phyloP scores from a whole-genome alignment of 1,139 yeast species.

The Starmera stellimalicola region DNA sequence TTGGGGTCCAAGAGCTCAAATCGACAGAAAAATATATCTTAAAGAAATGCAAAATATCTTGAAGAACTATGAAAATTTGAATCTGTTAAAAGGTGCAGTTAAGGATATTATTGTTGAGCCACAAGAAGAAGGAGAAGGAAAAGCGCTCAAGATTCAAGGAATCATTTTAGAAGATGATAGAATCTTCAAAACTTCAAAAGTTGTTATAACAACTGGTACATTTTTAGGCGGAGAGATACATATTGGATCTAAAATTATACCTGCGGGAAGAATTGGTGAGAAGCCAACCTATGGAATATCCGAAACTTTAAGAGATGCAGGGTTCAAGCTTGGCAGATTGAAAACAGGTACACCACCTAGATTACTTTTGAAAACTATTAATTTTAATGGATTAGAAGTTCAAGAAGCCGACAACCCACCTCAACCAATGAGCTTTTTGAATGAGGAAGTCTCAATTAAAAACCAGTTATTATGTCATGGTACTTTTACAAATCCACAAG shows the following conservation, averaged over 20 bases:
- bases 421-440: slow-evolving; percentile 85
- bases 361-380: slow-evolving; percentile 59
- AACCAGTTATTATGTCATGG: slow-evolving; percentile 62
- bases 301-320: slow-evolving; percentile 62
- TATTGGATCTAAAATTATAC: slow-evolving; percentile 68
- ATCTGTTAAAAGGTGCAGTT: slow-evolving; percentile 65
- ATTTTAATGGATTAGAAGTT: slow-evolving; percentile 46
- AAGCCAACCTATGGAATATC: slow-evolving; percentile 85
- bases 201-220: slow-evolving; percentile 93
- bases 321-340: slow-evolving; percentile 78
- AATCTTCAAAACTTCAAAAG: slow-evolving; percentile 49
- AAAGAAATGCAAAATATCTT: slow-evolving; percentile 71
- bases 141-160: slow-evolving; percentile 39
- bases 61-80: slow-evolving; percentile 46
- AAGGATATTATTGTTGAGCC: slow-evolving; percentile 70
- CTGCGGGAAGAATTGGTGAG: slow-evolving; percentile 94
- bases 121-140: slow-evolving; percentile 31
- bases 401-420: slow-evolving; percentile 79
- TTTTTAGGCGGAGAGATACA: slow-evolving; percentile 93
- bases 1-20: slow-evolving; percentile 98
- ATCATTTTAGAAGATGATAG: slow-evolving; percentile 63
- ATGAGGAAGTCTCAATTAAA: slow-evolving; percentile 53
- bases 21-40: slow-evolving; percentile 74
- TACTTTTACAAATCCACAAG: slow-evolving; percentile 65
- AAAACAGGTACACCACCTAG: slow-evolving; percentile 98